Percentiles rank a stretch among this genome's conserved stretches.
Conservation (phyloP, 2,329 filamentous ascomycete genomes). For the Alternaria atra region DNA sequence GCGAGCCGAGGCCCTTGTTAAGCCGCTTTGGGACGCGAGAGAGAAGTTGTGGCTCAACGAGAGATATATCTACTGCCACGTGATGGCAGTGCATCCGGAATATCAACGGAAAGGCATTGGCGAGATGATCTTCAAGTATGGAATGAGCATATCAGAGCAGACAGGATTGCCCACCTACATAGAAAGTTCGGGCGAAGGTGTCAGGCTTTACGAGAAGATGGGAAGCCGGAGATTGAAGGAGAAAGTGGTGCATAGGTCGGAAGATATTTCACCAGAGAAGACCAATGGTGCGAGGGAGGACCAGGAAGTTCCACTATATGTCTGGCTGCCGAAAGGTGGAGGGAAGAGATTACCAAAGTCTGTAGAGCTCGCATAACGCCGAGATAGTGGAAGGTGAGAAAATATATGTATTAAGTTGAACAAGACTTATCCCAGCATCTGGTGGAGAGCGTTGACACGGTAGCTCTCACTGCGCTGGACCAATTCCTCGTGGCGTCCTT, state of each 20-base stretch:
- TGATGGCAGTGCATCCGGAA: constrained; percentile 57
- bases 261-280: constrained; percentile 35
- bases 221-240: constrained; percentile 56
- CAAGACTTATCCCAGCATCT: constrained; percentile 52
- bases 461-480: constrained; percentile 60
- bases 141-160: constrained; percentile 44
- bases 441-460: constrained; percentile 60
- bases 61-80: constrained; percentile 46
- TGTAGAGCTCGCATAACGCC: constrained; percentile 21
- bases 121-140: constrained; percentile 55
- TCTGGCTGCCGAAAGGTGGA: constrained; percentile 27
- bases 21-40: constrained; percentile 46
- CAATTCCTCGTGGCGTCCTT: constrained; percentile 60
- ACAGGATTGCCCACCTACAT: constrained; percentile 57
- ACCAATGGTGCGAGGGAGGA: constrained; percentile 10
- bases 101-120: constrained; percentile 56
- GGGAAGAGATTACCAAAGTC: constrained; percentile 20
- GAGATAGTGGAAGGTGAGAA: not conserved
- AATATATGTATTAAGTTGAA: constrained; percentile 12
- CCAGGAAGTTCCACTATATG: constrained; percentile 22
- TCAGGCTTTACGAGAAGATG: constrained; percentile 57
- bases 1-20: constrained; percentile 56
- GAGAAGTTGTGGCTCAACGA: constrained; percentile 34
- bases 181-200: constrained; percentile 56
- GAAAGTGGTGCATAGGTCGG: constrained; percentile 52